A percentile compares a stretch with the other conserved stretches of the same genome.
Evolutionary conservation across 2,329 filamentous ascomycete genomes (phyloP).

Genomic region (Tolypocladium cylindrosporum): DNA sequence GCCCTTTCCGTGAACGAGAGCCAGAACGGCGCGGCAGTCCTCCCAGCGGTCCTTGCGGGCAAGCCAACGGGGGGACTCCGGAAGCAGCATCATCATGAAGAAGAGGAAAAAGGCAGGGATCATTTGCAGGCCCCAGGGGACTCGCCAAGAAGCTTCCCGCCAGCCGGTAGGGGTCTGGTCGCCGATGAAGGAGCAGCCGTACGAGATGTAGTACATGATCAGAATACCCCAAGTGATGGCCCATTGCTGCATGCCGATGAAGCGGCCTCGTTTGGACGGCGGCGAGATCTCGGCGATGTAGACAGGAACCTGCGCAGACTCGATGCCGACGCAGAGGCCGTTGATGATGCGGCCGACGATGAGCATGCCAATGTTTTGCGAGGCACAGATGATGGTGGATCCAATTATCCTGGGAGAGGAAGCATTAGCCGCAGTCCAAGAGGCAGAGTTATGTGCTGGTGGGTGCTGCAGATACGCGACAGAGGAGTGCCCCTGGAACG

Average conservation of each 20-base stretch:
- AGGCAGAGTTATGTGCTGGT: background rate
- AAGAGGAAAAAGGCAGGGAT: slow-evolving; percentile 51
- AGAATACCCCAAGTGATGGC: slow-evolving; percentile 59
- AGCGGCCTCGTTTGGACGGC: slow-evolving; percentile 47
- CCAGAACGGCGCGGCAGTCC: slow-evolving; percentile 41
- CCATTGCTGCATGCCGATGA: slow-evolving; percentile 65
- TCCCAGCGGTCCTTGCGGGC: slow-evolving; percentile 51
- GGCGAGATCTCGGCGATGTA: slow-evolving; percentile 57
- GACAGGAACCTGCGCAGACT: slow-evolving; percentile 57
- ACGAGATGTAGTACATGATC: slow-evolving; percentile 61
- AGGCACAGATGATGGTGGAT: slow-evolving; percentile 33
- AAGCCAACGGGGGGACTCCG: slow-evolving; percentile 56
- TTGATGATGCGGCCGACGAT: slow-evolving; percentile 52
- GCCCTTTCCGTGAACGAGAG: slow-evolving; percentile 55
- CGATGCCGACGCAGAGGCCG: slow-evolving; percentile 56
- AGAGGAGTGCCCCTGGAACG: background rate
- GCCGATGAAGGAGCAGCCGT: slow-evolving; percentile 52
- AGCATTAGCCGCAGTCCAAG: background rate
- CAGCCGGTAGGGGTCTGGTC: slow-evolving; percentile 15
- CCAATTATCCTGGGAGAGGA: slow-evolving; percentile 31
- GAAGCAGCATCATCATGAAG: slow-evolving; percentile 47
- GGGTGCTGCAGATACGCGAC: background rate
- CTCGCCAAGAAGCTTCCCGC: slow-evolving; percentile 48
- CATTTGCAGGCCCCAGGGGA: slow-evolving; percentile 58
- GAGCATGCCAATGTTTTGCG: slow-evolving; percentile 38